Percentiles rank a stretch among this genome's conserved stretches.
Conservation (phyloP, 2,329 filamentous ascomycete genomes). For the Botrytis elliptica region DNA sequence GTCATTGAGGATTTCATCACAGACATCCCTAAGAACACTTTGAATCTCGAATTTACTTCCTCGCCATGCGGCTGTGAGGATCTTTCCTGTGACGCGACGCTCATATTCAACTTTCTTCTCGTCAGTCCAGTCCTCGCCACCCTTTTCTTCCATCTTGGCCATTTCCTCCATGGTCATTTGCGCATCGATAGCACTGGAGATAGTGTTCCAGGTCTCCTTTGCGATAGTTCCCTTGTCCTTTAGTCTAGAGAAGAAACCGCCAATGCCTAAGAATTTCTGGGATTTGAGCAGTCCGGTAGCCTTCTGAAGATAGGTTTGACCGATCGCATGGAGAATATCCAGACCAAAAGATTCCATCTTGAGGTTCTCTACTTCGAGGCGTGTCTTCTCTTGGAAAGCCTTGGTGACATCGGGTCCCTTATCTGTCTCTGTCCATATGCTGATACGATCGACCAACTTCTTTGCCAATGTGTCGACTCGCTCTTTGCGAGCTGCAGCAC, state of each 20-base stretch:
- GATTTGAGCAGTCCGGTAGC: slow-evolving; percentile 84
- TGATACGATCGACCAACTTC: slow-evolving; percentile 87
- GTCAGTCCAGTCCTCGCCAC: slow-evolving; percentile 97
- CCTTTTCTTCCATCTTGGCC: slow-evolving; percentile 91
- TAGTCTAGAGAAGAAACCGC: slow-evolving; percentile 88
- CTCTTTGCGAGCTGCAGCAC: slow-evolving; percentile 79
- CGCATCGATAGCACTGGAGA: slow-evolving; percentile 91
- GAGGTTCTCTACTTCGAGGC: slow-evolving; percentile 91
- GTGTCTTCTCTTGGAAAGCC: slow-evolving; percentile 92
- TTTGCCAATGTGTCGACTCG: slow-evolving; percentile 79
- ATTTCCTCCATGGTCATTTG: slow-evolving; percentile 99
- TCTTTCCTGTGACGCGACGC: slow-evolving; percentile 94
- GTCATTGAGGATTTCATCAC: slow-evolving; percentile 79
- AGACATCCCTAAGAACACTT: slow-evolving; percentile 90
- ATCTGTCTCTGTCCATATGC: slow-evolving; percentile 96
- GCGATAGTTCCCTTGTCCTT: slow-evolving; percentile 96
- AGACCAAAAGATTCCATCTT: slow-evolving; percentile 99
- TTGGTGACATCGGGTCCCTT: slow-evolving; percentile 79
- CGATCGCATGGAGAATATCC: slow-evolving; percentile 94
- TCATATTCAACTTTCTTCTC: slow-evolving; percentile 96
- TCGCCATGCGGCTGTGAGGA: slow-evolving; percentile 92
- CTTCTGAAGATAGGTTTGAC: slow-evolving; percentile 85
- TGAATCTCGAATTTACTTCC: slow-evolving; percentile 98
- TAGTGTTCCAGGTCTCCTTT: slow-evolving; percentile 98
- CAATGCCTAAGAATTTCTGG: slow-evolving; percentile 95